Evolutionary conservation across 306 rosid genomes (phyloP), one percentile per base, ranked within the genome.

Genomic region (Casuarina glauca): DNA sequence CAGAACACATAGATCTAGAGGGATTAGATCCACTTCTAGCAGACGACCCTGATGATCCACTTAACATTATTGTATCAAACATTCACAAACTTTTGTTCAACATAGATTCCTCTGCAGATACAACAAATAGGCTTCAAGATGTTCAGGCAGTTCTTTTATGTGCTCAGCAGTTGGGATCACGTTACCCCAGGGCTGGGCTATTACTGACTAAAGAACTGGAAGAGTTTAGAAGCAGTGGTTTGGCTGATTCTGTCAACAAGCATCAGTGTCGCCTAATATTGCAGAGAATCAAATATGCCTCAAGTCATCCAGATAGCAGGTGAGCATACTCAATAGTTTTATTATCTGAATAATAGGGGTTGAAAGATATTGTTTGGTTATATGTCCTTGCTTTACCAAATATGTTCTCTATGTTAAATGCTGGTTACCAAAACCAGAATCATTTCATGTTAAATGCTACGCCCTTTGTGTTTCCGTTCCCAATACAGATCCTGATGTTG

Each of bases 11-110:
- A 72, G 97, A 95, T 83, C 88, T 95, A 70, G 98, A 91, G 82
- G 99, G 99, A 75, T 78, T 95, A 88, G 99, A 95, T 81, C 99
- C 99, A 45, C 99, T 95, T 78, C 90, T 95, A 73, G 97, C 99
- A 67, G 99, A 95, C 19, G 99, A 95, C 78, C 99, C 99, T n/a
- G 93, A 85, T 74, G 99, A 95, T 75, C 90, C 98, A 50, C 91
- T 95, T 71, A 95, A 95, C 82, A 92, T 93, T 75, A 91, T 93
- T 76, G 19, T 95, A 60, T 81, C 93, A 78, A 91, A 95, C 72
- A 86, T 95, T 76, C 97, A 64, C 79, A 95, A 91, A 91, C 97
- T 95, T 83, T 86, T 95, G 73, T 91, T 90, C 86, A 91, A 88
- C 82, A 10, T 90, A 66, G 93, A 93, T 86, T 77, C 97, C 43